Evolutionary conservation across 129 eudicot genomes (phyloP).

Genomic region (Ambrosia artemisiifolia): DNA sequence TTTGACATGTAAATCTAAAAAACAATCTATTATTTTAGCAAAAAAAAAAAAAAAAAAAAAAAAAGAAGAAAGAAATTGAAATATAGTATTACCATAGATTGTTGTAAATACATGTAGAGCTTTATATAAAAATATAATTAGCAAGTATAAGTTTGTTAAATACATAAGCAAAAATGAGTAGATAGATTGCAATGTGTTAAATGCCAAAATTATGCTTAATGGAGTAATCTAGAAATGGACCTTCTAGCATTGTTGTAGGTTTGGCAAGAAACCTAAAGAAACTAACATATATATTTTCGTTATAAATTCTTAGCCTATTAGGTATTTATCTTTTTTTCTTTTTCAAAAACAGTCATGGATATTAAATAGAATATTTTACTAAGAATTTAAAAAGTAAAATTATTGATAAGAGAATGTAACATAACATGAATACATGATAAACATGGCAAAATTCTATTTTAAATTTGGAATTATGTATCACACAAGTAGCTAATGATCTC

Average conservation of each 20-base stretch:
- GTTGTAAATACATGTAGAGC: neutral
- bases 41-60: neutral
- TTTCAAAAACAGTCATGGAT: too few species aligned
- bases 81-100: neutral
- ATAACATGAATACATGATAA: too few species aligned
- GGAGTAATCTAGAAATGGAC: neutral
- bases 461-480: too few species aligned
- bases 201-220: slow-evolving; percentile 10
- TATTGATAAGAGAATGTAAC: too few species aligned
- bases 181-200: slow-evolving; percentile 9
- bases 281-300: neutral
- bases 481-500: too few species aligned
- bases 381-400: too few species aligned
- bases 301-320: neutral
- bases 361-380: too few species aligned
- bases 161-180: neutral
- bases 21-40: neutral
- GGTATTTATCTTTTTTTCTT: too few species aligned
- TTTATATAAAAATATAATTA: neutral
- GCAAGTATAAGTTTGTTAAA: neutral
- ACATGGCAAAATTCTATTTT: too few species aligned
- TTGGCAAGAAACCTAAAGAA: slow-evolving; percentile 18
- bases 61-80: too few species aligned
- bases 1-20: slow-evolving; percentile 2
- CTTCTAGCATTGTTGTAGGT: slow-evolving; percentile 12